Base-by-base conservation (phyloP, 371 early-diverging fungal genomes). In the Dichotomocladium elegans region DNA sequence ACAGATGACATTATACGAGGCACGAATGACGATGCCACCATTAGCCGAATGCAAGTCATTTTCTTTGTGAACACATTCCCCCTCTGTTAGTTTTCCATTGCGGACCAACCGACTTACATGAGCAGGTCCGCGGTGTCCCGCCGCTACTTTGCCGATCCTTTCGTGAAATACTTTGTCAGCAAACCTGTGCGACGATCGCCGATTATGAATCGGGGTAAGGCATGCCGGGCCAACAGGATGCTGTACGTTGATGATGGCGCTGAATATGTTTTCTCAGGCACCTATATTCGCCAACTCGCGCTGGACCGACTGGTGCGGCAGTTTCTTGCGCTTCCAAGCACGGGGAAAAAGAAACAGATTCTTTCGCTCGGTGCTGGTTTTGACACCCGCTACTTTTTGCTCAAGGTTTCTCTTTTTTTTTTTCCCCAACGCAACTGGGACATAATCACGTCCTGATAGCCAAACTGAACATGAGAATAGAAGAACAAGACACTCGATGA, bases 1-100 rank as follows among this genome's bases (percentile, higher is more conserved):
- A n/a, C n/a, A n/a, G n/a, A 88, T 58, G 84, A 87, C 50, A 79
- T 83, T 22, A 82, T 95, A 11, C 82, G 86, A 44, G 85, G 78
- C 15, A 95, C 95, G 19, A 91, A 93, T 67, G 90, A 90, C 59
- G 93, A 93, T 62, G 95, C 94, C n/a, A 85, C 89, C 11, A 64
- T 85, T 33, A 84, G 86, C 53, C 77, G 90, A 63, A 69, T 85
- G 89, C 85, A 84, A 75, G 65, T 47, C 21, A 17, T 22, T 17
- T 40, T 14, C 24, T 33, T 17, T 48, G n/a, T 7, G 10, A 43
- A 29, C 25, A 14, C 24, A 28, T 11, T 42, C 17, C 15, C 22
- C 19, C 21, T 37, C 1, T 34, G 0, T 8, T n/a, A 28, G 17
- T 10, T 10, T 41, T 41, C 15, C 37, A 5, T 15, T 25, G 24